These are phyloP conservation scores for Neurospora tetraspora DNA, from an alignment of 495 filamentous ascomycete species.

Conservation along the genomic window DNA sequence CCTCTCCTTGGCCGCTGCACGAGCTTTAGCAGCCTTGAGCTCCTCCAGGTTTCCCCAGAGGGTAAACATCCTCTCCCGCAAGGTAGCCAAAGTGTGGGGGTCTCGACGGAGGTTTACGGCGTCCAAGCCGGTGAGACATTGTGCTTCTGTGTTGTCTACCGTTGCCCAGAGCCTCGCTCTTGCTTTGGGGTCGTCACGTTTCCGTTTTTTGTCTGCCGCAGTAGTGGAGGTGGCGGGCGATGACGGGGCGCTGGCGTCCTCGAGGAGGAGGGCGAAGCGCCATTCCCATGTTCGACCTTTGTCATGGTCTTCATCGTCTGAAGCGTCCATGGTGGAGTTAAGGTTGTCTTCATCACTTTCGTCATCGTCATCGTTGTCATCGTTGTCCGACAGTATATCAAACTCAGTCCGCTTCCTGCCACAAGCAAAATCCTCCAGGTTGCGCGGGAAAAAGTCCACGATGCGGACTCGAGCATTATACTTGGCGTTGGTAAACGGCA, in stretches of 20 bases:
- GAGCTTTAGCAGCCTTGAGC: slow-evolving; percentile 29
- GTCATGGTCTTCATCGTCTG: background rate
- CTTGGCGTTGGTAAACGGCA: slow-evolving; percentile 64
- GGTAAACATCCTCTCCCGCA: slow-evolving; percentile 64
- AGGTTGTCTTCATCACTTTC: slow-evolving; percentile 8
- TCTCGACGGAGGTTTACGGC: slow-evolving; percentile 56
- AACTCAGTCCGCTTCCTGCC: slow-evolving; percentile 32
- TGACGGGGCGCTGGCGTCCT: slow-evolving; percentile 37
- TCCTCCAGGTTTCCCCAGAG: slow-evolving; percentile 88
- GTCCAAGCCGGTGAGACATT: slow-evolving; percentile 54
- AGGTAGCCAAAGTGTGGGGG: slow-evolving; percentile 26
- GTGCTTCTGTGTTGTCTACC: slow-evolving; percentile 55
- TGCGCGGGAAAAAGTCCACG: slow-evolving; percentile 67
- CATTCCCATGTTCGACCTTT: slow-evolving; percentile 55
- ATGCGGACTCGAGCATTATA: slow-evolving; percentile 61
- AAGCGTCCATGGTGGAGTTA: slow-evolving; percentile 2
- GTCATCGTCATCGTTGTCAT: slow-evolving; percentile 25
- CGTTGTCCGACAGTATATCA: slow-evolving; percentile 36
- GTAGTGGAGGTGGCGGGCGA: background rate
- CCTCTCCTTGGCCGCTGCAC: background rate
- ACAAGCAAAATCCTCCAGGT: slow-evolving; percentile 64
- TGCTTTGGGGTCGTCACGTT: slow-evolving; percentile 11
- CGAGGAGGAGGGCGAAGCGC: slow-evolving; percentile 65
- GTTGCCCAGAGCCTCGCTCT: slow-evolving; percentile 48
- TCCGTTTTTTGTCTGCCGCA: background rate